phyloP scores from a whole-genome alignment of 148 eudicot genomes.

The Silene latifolia region DNA sequence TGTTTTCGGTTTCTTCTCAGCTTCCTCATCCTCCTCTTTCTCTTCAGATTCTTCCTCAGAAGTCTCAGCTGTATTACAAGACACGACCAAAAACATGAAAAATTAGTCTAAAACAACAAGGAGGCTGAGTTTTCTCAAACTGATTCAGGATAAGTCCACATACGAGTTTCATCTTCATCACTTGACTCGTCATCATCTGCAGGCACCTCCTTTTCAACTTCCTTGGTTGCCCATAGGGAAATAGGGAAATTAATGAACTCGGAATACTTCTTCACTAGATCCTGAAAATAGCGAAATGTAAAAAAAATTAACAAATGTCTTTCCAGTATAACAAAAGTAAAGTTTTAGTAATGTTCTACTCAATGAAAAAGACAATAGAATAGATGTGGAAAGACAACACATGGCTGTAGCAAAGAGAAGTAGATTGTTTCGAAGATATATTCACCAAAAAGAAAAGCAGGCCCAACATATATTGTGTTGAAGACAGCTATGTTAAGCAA shows the following conservation, averaged over 20 bases:
- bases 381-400: too few relatives aligned
- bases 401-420: background rate
- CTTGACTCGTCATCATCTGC: conserved; percentile 88
- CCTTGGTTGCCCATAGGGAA: conserved; percentile 88
- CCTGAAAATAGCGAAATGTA: too few relatives aligned
- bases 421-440: background rate
- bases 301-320: too few relatives aligned
- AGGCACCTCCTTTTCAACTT: conserved; percentile 91
- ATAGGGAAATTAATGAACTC: conserved; percentile 98
- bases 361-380: background rate
- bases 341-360: background rate
- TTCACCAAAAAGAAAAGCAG: too few relatives aligned
- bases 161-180: conserved; percentile 86
- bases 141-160: conserved; percentile 22
- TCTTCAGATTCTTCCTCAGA: conserved; percentile 69
- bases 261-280: conserved; percentile 87
- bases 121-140: background rate
- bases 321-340: background rate
- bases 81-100: background rate
- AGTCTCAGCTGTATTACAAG: conserved; percentile 57
- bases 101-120: conserved; percentile 8
- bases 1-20: conserved; percentile 86
- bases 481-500: background rate
- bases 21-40: conserved; percentile 66
- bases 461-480: too few relatives aligned